Base-by-base conservation (phyloP, 83 land plant species). In the Thuja plicata region DNA sequence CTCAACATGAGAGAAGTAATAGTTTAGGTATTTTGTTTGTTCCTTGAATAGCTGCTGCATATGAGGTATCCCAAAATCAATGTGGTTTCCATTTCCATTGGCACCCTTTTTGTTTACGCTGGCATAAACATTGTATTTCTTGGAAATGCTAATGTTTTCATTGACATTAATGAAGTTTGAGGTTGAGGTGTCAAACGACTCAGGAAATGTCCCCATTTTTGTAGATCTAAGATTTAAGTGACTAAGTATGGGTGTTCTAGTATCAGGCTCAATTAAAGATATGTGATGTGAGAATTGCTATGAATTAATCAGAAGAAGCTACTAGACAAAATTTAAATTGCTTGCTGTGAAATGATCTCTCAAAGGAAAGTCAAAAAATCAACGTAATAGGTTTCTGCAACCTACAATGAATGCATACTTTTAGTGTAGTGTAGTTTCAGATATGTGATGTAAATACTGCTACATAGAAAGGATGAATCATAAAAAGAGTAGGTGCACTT, bases 1-100 rank as follows among this genome's bases (percentile, higher is more conserved):
- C 85, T 92, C 92, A 48, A 96, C 95, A 90, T 95, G 89, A n/a
- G 89, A 83, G 94, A 96, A 96, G 95, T 95, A 96, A 92, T 88
- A 89, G 86, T 95, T 89, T 38, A 96, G 93, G 93, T 95, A 93
- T 38, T 80, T 86, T 50, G 91, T 94, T 66, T 96, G 98, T 40
- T 94, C 84, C 62, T 92, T 57, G 91, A 96, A 96, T 80, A 96
- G 94, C 78, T 17, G 60, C 48, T 82, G 84, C 52, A 82, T 82
- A 11, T 82, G 84, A 52, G 32, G 32, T 50, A 9, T 82, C 13
- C 84, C 84, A 82, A 82, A 45, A 10, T 32, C 52, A 41, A 45
- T 41, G 84, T 27, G 19, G 41, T 37, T 38, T 32, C 82, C 82
- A 79, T 79, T 79, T 8, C 45, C 71, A 21, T 62, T 62, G 71